Evolutionary conservation across 129 eudicot species (phyloP).

Genomic region (Chrysanthemum seticuspe): DNA sequence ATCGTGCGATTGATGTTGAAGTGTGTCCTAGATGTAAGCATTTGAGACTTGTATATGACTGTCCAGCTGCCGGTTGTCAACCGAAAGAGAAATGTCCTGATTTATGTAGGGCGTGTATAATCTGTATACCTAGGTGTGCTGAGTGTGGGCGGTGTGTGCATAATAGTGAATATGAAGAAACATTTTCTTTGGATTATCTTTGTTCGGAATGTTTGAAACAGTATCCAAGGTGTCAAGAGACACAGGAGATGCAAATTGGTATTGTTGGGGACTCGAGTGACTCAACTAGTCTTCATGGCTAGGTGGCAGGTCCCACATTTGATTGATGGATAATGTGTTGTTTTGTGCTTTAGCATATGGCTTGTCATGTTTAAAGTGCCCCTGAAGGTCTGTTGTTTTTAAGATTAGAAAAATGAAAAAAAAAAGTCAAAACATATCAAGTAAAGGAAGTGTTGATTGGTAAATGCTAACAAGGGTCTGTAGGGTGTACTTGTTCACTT

Average conservation of each 20-base stretch:
- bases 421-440: not conserved
- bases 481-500: no score
- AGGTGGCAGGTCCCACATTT: conserved; percentile 12
- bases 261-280: not conserved
- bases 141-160: conserved; percentile 77
- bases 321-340: not conserved
- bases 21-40: conserved; percentile 76
- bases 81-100: conserved; percentile 36
- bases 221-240: conserved; percentile 37
- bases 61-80: conserved; percentile 67
- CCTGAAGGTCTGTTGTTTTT: not conserved
- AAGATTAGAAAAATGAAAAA: not conserved
- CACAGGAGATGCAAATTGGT: conserved; percentile 26
- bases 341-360: not conserved
- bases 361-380: conserved; percentile 17
- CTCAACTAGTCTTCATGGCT: conserved; percentile 29
- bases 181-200: conserved; percentile 58
- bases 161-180: conserved; percentile 65
- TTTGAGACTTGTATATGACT: conserved; percentile 74
- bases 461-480: no score
- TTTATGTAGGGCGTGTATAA: conserved; percentile 65
- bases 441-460: conserved; percentile 12
- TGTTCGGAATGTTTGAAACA: conserved; percentile 64
- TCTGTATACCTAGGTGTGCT: conserved; percentile 75
- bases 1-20: conserved; percentile 81